Base-by-base conservation (phyloP, 148 eudicot species). In the Polygonum maritimum region DNA sequence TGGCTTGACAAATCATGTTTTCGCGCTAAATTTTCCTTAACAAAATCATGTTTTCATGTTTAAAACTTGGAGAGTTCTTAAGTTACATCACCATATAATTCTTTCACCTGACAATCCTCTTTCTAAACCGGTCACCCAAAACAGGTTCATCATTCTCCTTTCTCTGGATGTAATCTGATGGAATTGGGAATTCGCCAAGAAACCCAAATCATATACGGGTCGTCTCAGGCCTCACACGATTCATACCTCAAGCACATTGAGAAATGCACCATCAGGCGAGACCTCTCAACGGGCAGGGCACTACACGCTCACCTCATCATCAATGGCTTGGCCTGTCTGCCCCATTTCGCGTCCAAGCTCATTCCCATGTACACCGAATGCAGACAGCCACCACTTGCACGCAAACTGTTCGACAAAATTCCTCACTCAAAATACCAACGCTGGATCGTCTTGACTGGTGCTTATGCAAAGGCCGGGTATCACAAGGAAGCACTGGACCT, bases 401-500 rank as follows among this genome's bases (percentile, higher is more conserved):
- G 84, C 49, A 81, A 89, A 73, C 60, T 94, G 90, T 94, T 94
- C 51, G 98, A 91, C 71, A 76, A 82, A 88, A 88, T 90, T 74
- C 92, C 98, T 35, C 67, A 81, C 55, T 44, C 81, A 76, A 87
- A 89, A 31, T 73, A 81, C 75, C 83, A 87, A 1, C 83, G 90
- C 18, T 94, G 97, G 98, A 86, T 89, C 4, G 92, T 85, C 21
- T 83, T 91, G 31, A 81, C 87, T 5, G 98, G 98, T 44, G 94
- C 98, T n/a, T 91, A 85, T 47, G 86, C 92, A 18, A 86, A 89
- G 71, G 75, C 78, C 22, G 95, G 95, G 49, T 90, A 82, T 84
- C 84, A 87, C 73, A 79, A 47, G 69, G 85, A 88, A 73, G 89
- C 93, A 1, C 81, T 94, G 75, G 76, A 22, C 52, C 69, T 86